phyloP scores from a whole-genome alignment of 2,329 filamentous ascomycete genomes.

The Eutypella sp. region DNA sequence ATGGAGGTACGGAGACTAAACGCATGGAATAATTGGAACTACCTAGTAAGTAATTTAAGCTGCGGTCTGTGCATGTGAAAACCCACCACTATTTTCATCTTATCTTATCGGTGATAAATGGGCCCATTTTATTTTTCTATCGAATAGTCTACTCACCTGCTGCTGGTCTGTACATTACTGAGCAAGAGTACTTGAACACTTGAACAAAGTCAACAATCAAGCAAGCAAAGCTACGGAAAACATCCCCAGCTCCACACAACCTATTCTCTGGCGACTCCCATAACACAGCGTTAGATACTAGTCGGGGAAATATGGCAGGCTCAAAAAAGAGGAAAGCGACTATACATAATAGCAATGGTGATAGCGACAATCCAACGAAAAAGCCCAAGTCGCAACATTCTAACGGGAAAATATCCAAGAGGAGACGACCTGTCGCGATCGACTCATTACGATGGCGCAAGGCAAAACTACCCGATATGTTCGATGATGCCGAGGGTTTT shows the following conservation, averaged over 20 bases:
- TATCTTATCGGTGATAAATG: neutral
- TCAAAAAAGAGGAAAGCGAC: conserved; percentile 21
- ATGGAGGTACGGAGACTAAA: neutral
- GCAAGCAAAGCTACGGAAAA: neutral
- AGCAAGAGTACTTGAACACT: neutral
- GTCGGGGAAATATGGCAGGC: conserved; percentile 15
- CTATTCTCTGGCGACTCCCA: too few relatives aligned
- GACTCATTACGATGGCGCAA: conserved; percentile 52
- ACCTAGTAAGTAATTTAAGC: conserved; percentile 10
- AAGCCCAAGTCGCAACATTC: conserved; percentile 13
- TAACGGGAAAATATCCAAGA: conserved; percentile 17
- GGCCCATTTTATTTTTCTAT: too few relatives aligned
- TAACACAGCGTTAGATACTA: neutral
- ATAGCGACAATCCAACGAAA: conserved; percentile 16
- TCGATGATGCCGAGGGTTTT: conserved; percentile 90
- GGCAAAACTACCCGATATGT: conserved; percentile 65
- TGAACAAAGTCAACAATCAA: neutral
- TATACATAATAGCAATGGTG: conserved; percentile 7
- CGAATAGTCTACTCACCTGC: too few relatives aligned
- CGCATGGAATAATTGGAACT: conserved; percentile 1
- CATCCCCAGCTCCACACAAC: too few relatives aligned
- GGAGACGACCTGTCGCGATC: conserved; percentile 39
- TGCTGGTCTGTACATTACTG: too few relatives aligned
- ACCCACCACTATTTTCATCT: neutral
- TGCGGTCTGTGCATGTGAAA: conserved; percentile 24